Evolutionary conservation across 176 grass and related monocot genomes (phyloP).

Genomic region (Oryza brachyantha): DNA sequence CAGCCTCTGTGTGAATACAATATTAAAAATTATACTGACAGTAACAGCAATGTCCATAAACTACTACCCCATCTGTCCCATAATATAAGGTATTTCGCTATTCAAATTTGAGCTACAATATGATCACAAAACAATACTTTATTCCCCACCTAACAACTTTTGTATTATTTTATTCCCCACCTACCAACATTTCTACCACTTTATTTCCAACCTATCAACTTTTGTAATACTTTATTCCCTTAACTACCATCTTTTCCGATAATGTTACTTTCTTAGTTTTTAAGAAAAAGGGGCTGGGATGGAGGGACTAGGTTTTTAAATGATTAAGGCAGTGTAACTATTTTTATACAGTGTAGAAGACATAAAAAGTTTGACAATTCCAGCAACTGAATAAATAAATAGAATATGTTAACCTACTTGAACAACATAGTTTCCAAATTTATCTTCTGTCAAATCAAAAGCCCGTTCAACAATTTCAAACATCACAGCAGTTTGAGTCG

Average conservation of each 20-base stretch:
- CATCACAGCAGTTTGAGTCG: constrained; percentile 66
- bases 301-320: not conserved
- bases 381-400: not conserved
- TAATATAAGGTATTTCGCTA: no score
- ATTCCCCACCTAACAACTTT: no score
- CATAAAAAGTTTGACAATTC: not conserved
- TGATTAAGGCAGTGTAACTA: not conserved
- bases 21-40: not conserved
- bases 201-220: no score
- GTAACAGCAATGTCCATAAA: not conserved
- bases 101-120: no score
- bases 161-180: no score
- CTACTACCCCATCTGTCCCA: no score
- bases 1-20: not conserved
- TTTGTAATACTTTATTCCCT: no score
- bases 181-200: no score
- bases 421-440: constrained; percentile 90
- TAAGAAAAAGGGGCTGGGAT: no score
- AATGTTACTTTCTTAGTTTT: no score
- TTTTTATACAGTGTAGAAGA: not conserved
- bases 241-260: no score
- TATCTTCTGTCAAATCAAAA: constrained; percentile 64
- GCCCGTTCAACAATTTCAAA: constrained; percentile 60
- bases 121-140: no score
- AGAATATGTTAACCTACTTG: constrained; percentile 46